Evolutionary conservation across 2,329 filamentous ascomycete species (phyloP), one percentile per base, ranked within the genome.

Genomic region (Neonectria coccinea): DNA sequence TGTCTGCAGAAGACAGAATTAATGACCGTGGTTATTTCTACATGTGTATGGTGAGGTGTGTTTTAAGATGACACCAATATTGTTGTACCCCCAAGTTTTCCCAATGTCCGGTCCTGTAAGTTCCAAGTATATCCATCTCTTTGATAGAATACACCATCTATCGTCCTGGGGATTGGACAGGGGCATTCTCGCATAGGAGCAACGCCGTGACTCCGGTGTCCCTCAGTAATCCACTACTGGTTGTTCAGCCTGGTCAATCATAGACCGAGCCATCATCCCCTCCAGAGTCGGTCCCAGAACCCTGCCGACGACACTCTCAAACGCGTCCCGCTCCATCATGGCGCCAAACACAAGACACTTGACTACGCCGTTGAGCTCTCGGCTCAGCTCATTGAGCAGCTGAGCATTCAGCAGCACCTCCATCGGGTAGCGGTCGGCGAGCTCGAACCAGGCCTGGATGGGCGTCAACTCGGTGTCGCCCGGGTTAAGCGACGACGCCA

Each of bases 401-500:
- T 70, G 70, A 0, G 59, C 59, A 50, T 78, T 71, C 56, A 83
- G 71, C n/a, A 85, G 74, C 16, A 77, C 57, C 11, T 68, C 77
- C n/a, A 75, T 66, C 22, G 81, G 79, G 67, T 82, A 85, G 41
- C 77, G 71, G 4, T 66, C 72, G 25, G 79, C 80, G 27, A 86
- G 79, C 77, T 86, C 84, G 72, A 86, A 87, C 84, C 84, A 86
- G 1, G 81, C 84, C 74, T 86, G 84, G 27, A 86, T 81, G 16
- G 85, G 84, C 29, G 84, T 81, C 42, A 86, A 71, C 71, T 86
- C 84, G 18, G 73, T 59, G 54, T 74, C 70, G 29, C 79, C 77
- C 4, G 79, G 77, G 71, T 81, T 83, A 25, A 86, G 77, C 45
- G 80, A 79, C 54, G 75, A 72, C 1, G 84, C 83, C 2, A 86